Base-by-base conservation (phyloP, 257 asterid species). In the Fraxinus cuspidata region DNA sequence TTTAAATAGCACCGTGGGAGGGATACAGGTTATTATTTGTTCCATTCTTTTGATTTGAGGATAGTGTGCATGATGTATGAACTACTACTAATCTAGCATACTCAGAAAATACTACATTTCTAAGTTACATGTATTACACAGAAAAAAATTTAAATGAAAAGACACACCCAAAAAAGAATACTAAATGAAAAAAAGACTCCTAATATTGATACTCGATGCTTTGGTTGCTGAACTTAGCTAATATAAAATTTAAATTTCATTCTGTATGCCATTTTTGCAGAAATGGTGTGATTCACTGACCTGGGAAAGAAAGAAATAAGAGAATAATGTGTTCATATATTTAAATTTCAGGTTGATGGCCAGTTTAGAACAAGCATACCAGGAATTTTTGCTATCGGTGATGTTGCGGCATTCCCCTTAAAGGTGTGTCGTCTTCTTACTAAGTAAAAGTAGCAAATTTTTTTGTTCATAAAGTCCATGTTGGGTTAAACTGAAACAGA, bases 351-450 rank as follows among this genome's bases (percentile, higher is more conserved):
- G 99, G 99, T 94, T 37, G 97, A 94, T 84, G 96, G 99, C 80
- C 92, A 81, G 85, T 94, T 94, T 86, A 85, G 97, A 49, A 90
- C 99, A 72, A 88, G 65, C 76, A 32, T 88, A 82, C 99, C 99
- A 6, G 99, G 96, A 79, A 88, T 94, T 71, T 94, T 94, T 78
- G 99, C 99, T 51, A 86, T 92, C 81, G 99, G 99, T 71, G 97
- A 94, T 84, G 96, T 94, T 60, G 95, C 97, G 28, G 98, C 98
- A 74, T 94, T 94, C 84, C 98, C 98, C 72, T 86, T 94, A 71
- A 94, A 94, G 97, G 98, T 92, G 74, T 69, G 49, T 75, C 42
- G 65, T 58, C 73, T 58, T 81, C 78, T 73, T 79, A 71, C 69
- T 32, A 65, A 75, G 74, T 58, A 34, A 21, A 23, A 44, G 70